Base-by-base conservation (phyloP, 495 filamentous ascomycete species). In the Halenospora varia region DNA sequence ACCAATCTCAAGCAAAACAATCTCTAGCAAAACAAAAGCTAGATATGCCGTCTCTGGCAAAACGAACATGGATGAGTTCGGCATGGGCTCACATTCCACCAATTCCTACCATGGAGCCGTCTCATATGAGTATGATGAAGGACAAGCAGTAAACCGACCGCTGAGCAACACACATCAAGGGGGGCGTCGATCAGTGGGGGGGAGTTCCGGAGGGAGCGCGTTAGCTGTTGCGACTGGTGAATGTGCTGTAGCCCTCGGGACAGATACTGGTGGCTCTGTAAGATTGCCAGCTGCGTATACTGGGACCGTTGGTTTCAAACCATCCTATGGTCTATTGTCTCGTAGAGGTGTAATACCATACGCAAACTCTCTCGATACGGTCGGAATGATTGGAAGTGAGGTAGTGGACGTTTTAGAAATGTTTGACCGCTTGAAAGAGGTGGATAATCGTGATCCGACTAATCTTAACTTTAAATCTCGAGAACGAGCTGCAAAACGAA, bases 51-150 rank as follows among this genome's bases (percentile, higher is more conserved):
- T 96, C 2, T 76, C 82, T 15, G 88, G 87, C 8, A 97, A 96
- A 69, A 91, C 91, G 0, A 96, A 96, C 70, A 77, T 98, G 63
- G 94, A 98, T 76, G 94, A 97, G 68, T 98, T 97, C 72, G 94
- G 94, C 19, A 98, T 98, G 94, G 94, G 94, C 39, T 95, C 91
- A 10, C 88, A 97, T 72, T 90, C 90, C 15, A 80, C 77, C 2
- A 72, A 92, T 66, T 95, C 92, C 18, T 68, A 70, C 52, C 88
- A 87, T 66, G 92, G 89, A 2, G 63, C 82, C 19, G 88, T 94
- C 2, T n/a, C n/a, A n/a, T n/a, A n/a, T n/a, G n/a, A n/a, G n/a
- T n/a, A n/a, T n/a, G n/a, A n/a, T n/a, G n/a, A n/a, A n/a, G n/a
- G n/a, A n/a, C n/a, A n/a, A n/a, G n/a, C n/a, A n/a, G n/a, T n/a